A percentile compares a stretch with the other conserved stretches of the same genome.
These are phyloP conservation scores for Capronia americana DNA, from an alignment of 2,329 filamentous ascomycete species.

Conservation along the genomic window DNA sequence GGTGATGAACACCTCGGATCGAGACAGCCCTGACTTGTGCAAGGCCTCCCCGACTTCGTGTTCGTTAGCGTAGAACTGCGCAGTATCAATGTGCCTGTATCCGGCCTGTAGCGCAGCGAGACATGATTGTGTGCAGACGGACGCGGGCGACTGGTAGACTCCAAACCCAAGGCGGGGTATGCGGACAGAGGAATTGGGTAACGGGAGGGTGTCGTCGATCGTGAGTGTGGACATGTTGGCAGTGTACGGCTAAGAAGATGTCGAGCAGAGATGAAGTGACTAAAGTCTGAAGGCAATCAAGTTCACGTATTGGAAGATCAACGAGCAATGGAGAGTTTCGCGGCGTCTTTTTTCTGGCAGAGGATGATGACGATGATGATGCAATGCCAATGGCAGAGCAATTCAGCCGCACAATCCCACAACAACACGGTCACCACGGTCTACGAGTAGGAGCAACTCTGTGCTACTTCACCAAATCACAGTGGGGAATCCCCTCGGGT, in stretches of 20 bases:
- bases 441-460: too few species aligned
- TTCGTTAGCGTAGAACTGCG: constrained; percentile 75
- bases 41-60: constrained; percentile 69
- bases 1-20: constrained; percentile 70
- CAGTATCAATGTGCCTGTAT: constrained; percentile 65
- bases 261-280: not conserved
- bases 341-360: not conserved
- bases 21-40: constrained; percentile 60
- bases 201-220: constrained; percentile 57
- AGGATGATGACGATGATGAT: not conserved
- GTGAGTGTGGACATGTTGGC: constrained; percentile 45
- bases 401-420: too few species aligned
- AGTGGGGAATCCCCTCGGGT: not conserved
- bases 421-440: too few species aligned
- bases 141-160: constrained; percentile 66
- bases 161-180: constrained; percentile 75
- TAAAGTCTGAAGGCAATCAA: not conserved
- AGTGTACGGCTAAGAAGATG: not conserved
- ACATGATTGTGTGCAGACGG: constrained; percentile 64
- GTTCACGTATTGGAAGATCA: not conserved
- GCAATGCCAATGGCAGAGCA: not conserved
- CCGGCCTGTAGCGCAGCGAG: constrained; percentile 61
- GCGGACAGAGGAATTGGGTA: constrained; percentile 57
- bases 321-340: not conserved
- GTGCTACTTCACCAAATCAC: not conserved